These are phyloP conservation scores for Apiospora malaysiana DNA, from an alignment of 2,329 filamentous ascomycete species.

Conservation along the genomic window DNA sequence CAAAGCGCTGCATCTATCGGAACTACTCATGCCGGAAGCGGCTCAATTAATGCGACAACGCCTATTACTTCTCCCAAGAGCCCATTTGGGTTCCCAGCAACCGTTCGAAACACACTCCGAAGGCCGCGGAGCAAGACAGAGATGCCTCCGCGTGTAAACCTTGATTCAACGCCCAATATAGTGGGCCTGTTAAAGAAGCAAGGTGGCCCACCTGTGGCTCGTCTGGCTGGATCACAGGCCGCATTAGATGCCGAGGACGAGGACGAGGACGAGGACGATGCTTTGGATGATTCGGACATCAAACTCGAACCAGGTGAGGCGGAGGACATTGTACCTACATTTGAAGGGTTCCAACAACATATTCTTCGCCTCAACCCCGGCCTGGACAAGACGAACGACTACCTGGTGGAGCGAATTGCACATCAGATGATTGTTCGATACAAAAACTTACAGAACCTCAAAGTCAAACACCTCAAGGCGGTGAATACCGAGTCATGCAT, in stretches of 20 bases:
- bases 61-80: constrained; percentile 61
- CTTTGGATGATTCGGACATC: constrained; percentile 63
- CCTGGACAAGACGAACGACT: constrained; percentile 58
- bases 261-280: constrained; percentile 65
- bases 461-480: constrained; percentile 71
- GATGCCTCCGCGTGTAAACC: constrained; percentile 47
- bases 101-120: constrained; percentile 53
- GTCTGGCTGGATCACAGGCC: constrained; percentile 47
- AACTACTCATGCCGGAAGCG: constrained; percentile 61
- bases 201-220: constrained; percentile 60
- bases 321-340: constrained; percentile 73
- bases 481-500: constrained; percentile 62
- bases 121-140: constrained; percentile 63
- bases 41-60: constrained; percentile 62
- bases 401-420: constrained; percentile 80
- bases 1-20: constrained; percentile 62
- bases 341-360: constrained; percentile 78
- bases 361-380: constrained; percentile 76
- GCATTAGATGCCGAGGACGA: constrained; percentile 59
- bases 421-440: constrained; percentile 82
- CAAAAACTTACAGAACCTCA: constrained; percentile 74
- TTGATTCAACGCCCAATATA: constrained; percentile 51
- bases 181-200: constrained; percentile 57
- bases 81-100: constrained; percentile 44
- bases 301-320: constrained; percentile 66